These are phyloP conservation scores for Globisporangium emineosum DNA, from an alignment of 352 stramenopile species.

Conservation along the genomic window DNA sequence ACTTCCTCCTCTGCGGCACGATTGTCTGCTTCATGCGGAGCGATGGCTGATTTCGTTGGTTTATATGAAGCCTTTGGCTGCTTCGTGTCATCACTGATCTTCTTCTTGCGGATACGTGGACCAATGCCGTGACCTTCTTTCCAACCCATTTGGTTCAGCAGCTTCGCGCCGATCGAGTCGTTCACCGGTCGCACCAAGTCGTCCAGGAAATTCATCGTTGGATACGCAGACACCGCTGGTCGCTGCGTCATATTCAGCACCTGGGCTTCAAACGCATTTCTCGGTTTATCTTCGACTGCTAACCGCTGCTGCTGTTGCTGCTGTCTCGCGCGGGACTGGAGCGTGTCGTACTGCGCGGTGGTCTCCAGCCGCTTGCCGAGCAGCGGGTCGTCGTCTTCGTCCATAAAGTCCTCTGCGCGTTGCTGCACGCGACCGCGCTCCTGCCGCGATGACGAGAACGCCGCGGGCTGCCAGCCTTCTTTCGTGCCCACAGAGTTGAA, in stretches of 20 bases:
- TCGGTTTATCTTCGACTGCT: background rate
- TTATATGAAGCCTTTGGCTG: background rate
- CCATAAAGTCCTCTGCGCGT: constrained; percentile 92
- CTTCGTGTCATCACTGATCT: constrained; percentile 21
- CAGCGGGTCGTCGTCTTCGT: constrained; percentile 91
- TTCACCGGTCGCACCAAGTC: constrained; percentile 69
- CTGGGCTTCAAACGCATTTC: constrained; percentile 17
- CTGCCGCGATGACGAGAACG: constrained; percentile 79
- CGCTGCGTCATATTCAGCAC: background rate
- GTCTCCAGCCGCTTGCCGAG: constrained; percentile 77
- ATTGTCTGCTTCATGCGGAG: constrained; percentile 13
- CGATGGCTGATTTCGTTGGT: background rate
- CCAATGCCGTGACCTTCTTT: constrained; percentile 89
- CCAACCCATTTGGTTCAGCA: constrained; percentile 89
- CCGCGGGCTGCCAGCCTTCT: constrained; percentile 84
- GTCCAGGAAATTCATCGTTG: constrained; percentile 54
- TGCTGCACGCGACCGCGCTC: constrained; percentile 40
- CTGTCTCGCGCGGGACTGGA: constrained; percentile 34
- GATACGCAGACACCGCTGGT: constrained; percentile 11
- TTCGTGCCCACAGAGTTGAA: constrained; percentile 92
- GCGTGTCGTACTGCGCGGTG: constrained; percentile 57
- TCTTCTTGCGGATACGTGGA: constrained; percentile 50
- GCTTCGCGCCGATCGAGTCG: constrained; percentile 77
- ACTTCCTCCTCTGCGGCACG: constrained; percentile 32
- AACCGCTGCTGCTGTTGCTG: constrained; percentile 17